Conservation (phyloP, 805 yeast genomes). For the Wickerhamiella australiensis region DNA sequence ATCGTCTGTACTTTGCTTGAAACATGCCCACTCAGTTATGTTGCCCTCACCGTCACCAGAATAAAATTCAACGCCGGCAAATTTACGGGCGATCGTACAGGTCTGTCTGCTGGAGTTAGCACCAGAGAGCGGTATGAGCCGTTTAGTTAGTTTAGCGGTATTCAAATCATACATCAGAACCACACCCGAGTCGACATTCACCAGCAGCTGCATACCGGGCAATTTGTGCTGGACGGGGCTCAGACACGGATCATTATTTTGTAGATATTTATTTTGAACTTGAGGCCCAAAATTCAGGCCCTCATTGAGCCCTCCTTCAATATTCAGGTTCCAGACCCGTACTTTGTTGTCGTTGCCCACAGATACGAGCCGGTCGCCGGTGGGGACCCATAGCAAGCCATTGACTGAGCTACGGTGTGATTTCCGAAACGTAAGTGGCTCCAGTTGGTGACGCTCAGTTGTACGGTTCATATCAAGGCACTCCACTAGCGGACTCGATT, state of each 20-base stretch:
- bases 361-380: constrained; percentile 50
- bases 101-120: constrained; percentile 34
- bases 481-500: constrained; percentile 50
- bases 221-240: constrained; percentile 40
- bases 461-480: constrained; percentile 48
- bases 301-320: constrained; percentile 43
- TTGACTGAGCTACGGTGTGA: constrained; percentile 75
- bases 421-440: constrained; percentile 30
- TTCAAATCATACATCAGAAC: constrained; percentile 43
- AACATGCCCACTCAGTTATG: constrained; percentile 39
- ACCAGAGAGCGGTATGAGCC: constrained; percentile 33
- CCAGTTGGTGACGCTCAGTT: constrained; percentile 23
- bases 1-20: not conserved
- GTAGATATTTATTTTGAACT: constrained; percentile 51
- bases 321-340: constrained; percentile 60
- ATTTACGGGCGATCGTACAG: constrained; percentile 40
- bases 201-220: constrained; percentile 41
- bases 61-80: constrained; percentile 36
- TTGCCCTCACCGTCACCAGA: constrained; percentile 62
- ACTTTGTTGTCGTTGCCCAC: constrained; percentile 73
- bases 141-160: constrained; percentile 51
- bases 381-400: constrained; percentile 61
- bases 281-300: constrained; percentile 68
- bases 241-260: constrained; percentile 44
- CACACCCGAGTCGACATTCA: constrained; percentile 69